Evolutionary conservation across 2,329 filamentous ascomycete species (phyloP), one percentile per base, ranked within the genome.

Genomic region (Trichoderma simmonsii): DNA sequence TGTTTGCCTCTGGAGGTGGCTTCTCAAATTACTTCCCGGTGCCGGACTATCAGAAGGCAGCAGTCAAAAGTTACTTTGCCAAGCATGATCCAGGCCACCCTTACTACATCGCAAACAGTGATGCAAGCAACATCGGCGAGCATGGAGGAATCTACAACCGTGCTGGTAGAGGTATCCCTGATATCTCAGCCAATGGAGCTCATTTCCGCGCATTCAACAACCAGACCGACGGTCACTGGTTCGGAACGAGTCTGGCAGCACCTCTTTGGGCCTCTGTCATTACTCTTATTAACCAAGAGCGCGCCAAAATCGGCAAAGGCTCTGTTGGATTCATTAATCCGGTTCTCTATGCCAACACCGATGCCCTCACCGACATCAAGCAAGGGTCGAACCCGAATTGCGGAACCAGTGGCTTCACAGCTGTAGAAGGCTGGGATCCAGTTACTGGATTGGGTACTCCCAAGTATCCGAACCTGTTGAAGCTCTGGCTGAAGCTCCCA

Each of bases 111-210:
- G 62, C 51, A 7, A 73, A 79, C 36, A 71, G 66, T 28, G 71
- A 86, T 81, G 78, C 80, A 78, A 71, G 71, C 68, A 80, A 83
- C 39, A 77, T 88, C 48, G 66, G 70, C 18, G 63, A 73, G 60
- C 64, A 72, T 74, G 75, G 76, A 14, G 76, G 78, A 11, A 77
- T 80, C 34, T 82, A 81, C 75, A 81, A 81, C 71, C 73, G 73
- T 21, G 79, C 73, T 0, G 81, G 81, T 11, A 78, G 82, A 34
- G 82, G 77, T 7, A 82, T 81, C 71, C 82, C 82, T 1, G 82
- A 83, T 72, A 75, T 84, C 6, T 77, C 78, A 6, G 80, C 80
- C 2, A 82, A 89, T 68, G 82, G 87, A 2, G 85, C 85, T 21
- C 87, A 90, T 78, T 88, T 87, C 62, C 56, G 56, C 26, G 63